Evolutionary conservation across 2,329 filamentous ascomycete genomes (phyloP).

Genomic region (Xylariaceae sp.): DNA sequence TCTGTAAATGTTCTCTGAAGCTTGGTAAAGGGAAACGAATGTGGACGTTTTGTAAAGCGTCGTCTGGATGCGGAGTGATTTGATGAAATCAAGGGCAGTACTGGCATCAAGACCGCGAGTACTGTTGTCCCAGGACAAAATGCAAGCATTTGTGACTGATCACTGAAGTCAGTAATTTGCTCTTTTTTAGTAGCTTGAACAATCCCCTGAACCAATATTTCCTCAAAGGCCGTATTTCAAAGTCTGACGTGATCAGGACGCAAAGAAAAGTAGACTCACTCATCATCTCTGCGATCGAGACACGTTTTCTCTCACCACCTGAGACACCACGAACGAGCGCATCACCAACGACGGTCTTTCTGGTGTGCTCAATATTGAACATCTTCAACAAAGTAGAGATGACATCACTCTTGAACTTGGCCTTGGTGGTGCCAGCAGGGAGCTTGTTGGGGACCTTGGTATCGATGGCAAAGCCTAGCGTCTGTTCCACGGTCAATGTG

Average conservation of each 20-base stretch:
- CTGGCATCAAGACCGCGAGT: constrained; percentile 66
- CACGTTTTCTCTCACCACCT: constrained; percentile 74
- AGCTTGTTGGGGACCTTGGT: constrained; percentile 80
- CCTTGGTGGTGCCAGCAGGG: constrained; percentile 67
- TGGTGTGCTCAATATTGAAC: constrained; percentile 91
- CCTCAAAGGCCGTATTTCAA: too few species aligned
- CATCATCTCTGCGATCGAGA: constrained; percentile 81
- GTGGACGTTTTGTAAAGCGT: constrained; percentile 81
- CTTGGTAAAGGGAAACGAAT: constrained; percentile 83
- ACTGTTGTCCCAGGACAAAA: constrained; percentile 73
- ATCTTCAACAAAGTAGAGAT: constrained; percentile 75
- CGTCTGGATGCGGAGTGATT: constrained; percentile 73
- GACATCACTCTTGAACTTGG: constrained; percentile 72
- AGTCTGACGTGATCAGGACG: too few species aligned
- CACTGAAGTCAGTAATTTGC: too few species aligned
- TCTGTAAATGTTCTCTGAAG: constrained; percentile 74
- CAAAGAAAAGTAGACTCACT: too few species aligned
- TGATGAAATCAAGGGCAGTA: constrained; percentile 63
- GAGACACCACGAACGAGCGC: constrained; percentile 75
- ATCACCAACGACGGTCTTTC: constrained; percentile 80
- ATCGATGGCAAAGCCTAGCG: constrained; percentile 78
- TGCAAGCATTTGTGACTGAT: constrained; percentile 66
- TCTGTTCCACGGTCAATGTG: constrained; percentile 83
- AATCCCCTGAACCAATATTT: too few species aligned
- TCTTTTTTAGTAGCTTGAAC: too few species aligned